Conservation (phyloP, 2,329 filamentous ascomycete genomes). For the Aspergillus sp. region DNA sequence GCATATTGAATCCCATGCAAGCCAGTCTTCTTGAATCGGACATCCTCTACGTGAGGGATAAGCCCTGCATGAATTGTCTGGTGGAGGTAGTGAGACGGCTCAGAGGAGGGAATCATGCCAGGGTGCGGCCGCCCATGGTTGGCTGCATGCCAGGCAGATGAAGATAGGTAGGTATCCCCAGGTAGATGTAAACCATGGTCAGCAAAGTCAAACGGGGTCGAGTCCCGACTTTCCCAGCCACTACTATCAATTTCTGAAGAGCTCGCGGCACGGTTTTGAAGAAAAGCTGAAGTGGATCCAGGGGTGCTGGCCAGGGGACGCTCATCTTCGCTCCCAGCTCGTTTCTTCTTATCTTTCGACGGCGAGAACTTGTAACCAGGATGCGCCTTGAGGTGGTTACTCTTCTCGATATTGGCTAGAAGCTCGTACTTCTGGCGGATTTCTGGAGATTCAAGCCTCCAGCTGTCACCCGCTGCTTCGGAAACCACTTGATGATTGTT, state of each 20-base stretch:
- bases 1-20: slow-evolving; percentile 33
- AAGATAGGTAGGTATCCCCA: slow-evolving; percentile 40
- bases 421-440: slow-evolving; percentile 74
- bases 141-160: slow-evolving; percentile 50
- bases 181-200: slow-evolving; percentile 23
- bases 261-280: slow-evolving; percentile 27
- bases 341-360: slow-evolving; percentile 59
- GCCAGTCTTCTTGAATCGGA: slow-evolving; percentile 45
- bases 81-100: slow-evolving; percentile 56
- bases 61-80: slow-evolving; percentile 47
- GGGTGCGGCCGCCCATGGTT: slow-evolving; percentile 55
- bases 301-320: slow-evolving; percentile 29
- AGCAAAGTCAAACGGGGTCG: slow-evolving; percentile 37
- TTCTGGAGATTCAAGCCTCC: slow-evolving; percentile 75
- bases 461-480: slow-evolving; percentile 80
- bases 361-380: slow-evolving; percentile 94
- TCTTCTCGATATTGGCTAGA: slow-evolving; percentile 76
- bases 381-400: slow-evolving; percentile 81
- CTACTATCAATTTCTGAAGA: slow-evolving; percentile 31
- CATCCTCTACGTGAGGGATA: slow-evolving; percentile 43
- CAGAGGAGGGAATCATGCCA: slow-evolving; percentile 46
- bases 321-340: slow-evolving; percentile 45
- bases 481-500: slow-evolving; percentile 96
- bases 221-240: slow-evolving; percentile 33
- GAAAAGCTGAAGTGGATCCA: slow-evolving; percentile 22